Evolutionary conservation across 2,329 filamentous ascomycete species (phyloP).

Genomic region (Pseudogymnoascus sp.): DNA sequence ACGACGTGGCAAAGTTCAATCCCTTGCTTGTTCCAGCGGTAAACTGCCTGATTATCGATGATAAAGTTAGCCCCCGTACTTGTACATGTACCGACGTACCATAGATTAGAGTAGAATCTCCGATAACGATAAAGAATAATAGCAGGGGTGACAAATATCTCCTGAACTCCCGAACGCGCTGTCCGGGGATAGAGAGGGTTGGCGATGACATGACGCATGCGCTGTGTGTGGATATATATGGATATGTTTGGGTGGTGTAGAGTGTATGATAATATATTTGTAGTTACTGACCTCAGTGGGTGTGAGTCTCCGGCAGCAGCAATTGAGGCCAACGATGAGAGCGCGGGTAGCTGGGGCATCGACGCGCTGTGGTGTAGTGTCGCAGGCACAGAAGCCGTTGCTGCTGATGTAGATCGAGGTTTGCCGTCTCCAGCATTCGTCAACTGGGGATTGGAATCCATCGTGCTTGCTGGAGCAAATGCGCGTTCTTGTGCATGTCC

Average conservation of each 20-base stretch:
- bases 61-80: slow-evolving; percentile 14
- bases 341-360: slow-evolving; percentile 41
- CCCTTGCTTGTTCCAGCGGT: slow-evolving; percentile 19
- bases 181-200: slow-evolving; percentile 14
- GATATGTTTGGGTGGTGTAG: background rate
- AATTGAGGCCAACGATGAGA: slow-evolving; percentile 53
- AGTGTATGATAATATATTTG: background rate
- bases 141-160: slow-evolving; percentile 16
- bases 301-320: slow-evolving; percentile 41
- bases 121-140: slow-evolving; percentile 20
- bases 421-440: slow-evolving; percentile 43
- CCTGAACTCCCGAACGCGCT: slow-evolving; percentile 11
- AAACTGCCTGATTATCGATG: slow-evolving; percentile 22
- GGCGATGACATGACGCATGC: background rate
- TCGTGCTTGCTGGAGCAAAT: slow-evolving; percentile 34
- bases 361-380: slow-evolving; percentile 35
- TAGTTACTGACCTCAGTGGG: slow-evolving; percentile 38
- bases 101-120: slow-evolving; percentile 16
- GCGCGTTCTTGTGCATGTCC: slow-evolving; percentile 31
- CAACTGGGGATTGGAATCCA: slow-evolving; percentile 32
- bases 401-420: slow-evolving; percentile 46
- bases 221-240: background rate
- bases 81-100: slow-evolving; percentile 8
- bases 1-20: slow-evolving; percentile 49
- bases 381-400: slow-evolving; percentile 35